Conservation (phyloP, 352 stramenopile genomes). For the Globisporangium middletonii region DNA sequence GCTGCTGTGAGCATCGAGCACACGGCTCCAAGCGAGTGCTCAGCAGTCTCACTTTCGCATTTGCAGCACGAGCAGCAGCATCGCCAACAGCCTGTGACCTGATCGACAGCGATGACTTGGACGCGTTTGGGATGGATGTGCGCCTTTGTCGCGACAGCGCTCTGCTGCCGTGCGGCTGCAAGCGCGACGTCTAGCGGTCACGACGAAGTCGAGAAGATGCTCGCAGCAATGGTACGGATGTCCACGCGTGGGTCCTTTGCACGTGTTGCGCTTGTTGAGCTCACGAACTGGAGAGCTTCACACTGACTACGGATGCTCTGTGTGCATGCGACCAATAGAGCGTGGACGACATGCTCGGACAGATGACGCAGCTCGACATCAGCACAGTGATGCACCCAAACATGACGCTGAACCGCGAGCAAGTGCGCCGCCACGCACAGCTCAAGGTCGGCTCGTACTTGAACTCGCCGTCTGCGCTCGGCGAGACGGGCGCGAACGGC, state of each 20-base stretch:
- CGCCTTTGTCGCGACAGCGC: neutral
- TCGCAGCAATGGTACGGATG: conserved; percentile 7
- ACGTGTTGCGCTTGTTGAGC: too few relatives aligned
- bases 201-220: conserved; percentile 7
- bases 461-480: conserved; percentile 55
- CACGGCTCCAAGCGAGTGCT: neutral
- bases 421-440: conserved; percentile 60
- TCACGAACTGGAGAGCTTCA: neutral
- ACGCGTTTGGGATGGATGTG: neutral
- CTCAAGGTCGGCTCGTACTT: conserved; percentile 88
- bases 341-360: conserved; percentile 61
- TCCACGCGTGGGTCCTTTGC: neutral
- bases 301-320: neutral
- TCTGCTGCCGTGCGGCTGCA: neutral
- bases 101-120: neutral
- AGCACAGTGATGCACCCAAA: conserved; percentile 66
- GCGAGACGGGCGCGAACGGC: conserved; percentile 22
- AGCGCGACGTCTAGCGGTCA: neutral
- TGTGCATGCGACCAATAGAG: conserved; percentile 6
- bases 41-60: neutral
- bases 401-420: conserved; percentile 48
- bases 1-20: neutral
- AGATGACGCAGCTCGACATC: conserved; percentile 91
- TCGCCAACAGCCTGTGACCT: neutral
- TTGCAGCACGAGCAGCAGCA: neutral